Base-by-base conservation (phyloP, 208 protist species). In the Acanthamoeba triangularis region DNA sequence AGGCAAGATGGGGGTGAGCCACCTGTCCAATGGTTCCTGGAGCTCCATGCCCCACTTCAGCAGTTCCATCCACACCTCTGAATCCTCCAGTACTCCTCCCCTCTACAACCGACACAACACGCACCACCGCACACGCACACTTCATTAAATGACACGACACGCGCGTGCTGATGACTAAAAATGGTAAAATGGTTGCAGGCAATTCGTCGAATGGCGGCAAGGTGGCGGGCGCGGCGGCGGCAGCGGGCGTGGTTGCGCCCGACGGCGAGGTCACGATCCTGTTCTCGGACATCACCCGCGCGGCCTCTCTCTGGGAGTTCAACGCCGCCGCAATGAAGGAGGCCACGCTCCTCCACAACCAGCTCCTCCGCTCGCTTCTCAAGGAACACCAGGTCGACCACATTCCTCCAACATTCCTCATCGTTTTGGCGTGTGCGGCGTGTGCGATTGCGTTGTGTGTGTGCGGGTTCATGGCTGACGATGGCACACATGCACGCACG, bases 341-440 rank as follows among this genome's bases (percentile, higher is more conserved):
- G 49, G 84, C 84, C 44, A 91, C 84, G 16, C 84, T 91, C 25
- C 84, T 91, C 44, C 84, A 91, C 84, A 91, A 91, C 84, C 28
- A 85, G 76, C 33, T 85, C 76, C 49, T 85, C 10, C 41, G 76
- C 6, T 54, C 76, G 13, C 76, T 85, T 1, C 35, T 85, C 20
- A 37, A 49, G 8, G 49, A 47, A 23, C 49, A 85, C 35, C 76
- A 85, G 37, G 72, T 82, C 35, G 3, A 44, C 0, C 1, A 78
- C 35, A 78, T 78, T 78, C 35, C 69, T 30, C n/a, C 25, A 72
- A 54, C 49, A 54, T 54, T 54, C 49, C 14, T 54, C 13, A 1
- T 54, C 49, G 13, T 1, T 20, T 8, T 54, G 49, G 14, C 23
- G 11, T 28, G 56, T 28, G 14, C 7, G 4, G 56, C 13, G 18